Percentiles rank a stretch among this genome's conserved stretches.
These are phyloP conservation scores for Amanita exitialis DNA, from an alignment of 768 basidiomycete genomes.

Conservation along the genomic window DNA sequence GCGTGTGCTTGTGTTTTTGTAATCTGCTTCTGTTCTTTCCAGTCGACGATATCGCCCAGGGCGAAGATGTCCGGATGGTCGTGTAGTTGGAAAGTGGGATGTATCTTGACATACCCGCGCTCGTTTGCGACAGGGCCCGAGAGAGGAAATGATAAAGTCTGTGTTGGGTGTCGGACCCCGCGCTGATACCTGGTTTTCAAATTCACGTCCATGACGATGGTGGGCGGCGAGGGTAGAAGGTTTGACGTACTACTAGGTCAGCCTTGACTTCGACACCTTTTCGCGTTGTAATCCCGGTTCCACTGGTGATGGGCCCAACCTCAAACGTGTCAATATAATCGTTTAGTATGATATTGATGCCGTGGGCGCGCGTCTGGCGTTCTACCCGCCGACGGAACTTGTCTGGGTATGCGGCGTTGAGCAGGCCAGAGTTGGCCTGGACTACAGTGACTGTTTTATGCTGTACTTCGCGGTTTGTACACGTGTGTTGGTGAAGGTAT, in stretches of 20 bases:
- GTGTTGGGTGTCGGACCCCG: constrained; percentile 33
- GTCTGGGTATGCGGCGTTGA: constrained; percentile 40
- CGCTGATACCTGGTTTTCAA: constrained; percentile 16
- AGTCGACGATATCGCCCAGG: constrained; percentile 45
- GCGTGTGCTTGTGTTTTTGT: constrained; percentile 36
- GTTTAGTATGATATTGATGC: constrained; percentile 34
- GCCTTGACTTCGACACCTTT: constrained; percentile 32
- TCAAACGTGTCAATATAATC: constrained; percentile 39
- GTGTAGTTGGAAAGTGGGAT: constrained; percentile 38
- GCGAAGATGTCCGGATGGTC: constrained; percentile 43
- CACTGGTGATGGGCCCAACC: constrained; percentile 22
- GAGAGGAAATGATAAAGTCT: constrained; percentile 28
- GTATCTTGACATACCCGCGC: constrained; percentile 32
- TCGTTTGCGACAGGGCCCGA: constrained; percentile 23
- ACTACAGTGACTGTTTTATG: constrained; percentile 43
- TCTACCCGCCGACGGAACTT: constrained; percentile 35
- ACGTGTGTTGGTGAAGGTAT: not conserved
- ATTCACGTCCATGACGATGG: not conserved
- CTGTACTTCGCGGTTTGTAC: constrained; percentile 9
- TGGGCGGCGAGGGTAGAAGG: not conserved
- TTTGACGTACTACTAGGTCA: constrained; percentile 39
- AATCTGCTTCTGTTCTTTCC: constrained; percentile 42
- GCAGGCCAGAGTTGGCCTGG: constrained; percentile 33
- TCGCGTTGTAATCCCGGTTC: constrained; percentile 27
- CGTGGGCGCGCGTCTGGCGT: constrained; percentile 25